Evolutionary conservation across 176 grass and related monocot species (phyloP), one percentile per base, ranked within the genome.

Genomic region (Carex scoparia): DNA sequence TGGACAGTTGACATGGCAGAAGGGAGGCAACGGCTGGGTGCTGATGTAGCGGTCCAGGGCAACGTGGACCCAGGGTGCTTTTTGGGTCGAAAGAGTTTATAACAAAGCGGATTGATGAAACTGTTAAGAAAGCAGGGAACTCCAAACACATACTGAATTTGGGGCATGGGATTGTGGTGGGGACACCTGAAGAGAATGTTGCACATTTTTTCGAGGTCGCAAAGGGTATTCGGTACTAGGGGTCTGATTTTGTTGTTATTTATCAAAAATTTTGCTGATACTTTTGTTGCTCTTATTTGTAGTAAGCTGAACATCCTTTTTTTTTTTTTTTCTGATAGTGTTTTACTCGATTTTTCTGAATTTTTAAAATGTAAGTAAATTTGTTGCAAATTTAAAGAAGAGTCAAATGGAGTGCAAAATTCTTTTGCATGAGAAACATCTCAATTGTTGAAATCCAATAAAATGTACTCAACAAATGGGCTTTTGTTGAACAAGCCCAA

Each of bases 1-100:
- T 98, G 95, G 95, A 95, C 91, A 0, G 95, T 98, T 51, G 95
- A 98, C 85, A 98, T 98, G 91, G 95, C 89, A 56, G 95, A 98
- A 81, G 95, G 95, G 3, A 88, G 95, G 61, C 91, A 65, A 91
- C 86, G 95, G 73, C 76, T 98, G 93, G 95, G 95, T 83, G 87
- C 89, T 46, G 88, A 95, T 33, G 80, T 95, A 64, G 95, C 93
- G 4, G 95, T 98, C 61, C 95, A 98, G 75, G 95, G 95, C 7
- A 98, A 98, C 40, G 91, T 98, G 58, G 95, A 98, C 73, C 95
- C 95, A 77, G 95, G 84, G 95, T 93, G 84, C 91, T 98, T 79
- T 95, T 98, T 69, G 95, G 95, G 56, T 95, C 93, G 0, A 98
- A 93, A 87, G 95, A 98, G 64, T 98, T 98, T 69, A 95, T 98